Base-by-base conservation (phyloP, 495 filamentous ascomycete species). In the Talaromyces wortmannii region DNA sequence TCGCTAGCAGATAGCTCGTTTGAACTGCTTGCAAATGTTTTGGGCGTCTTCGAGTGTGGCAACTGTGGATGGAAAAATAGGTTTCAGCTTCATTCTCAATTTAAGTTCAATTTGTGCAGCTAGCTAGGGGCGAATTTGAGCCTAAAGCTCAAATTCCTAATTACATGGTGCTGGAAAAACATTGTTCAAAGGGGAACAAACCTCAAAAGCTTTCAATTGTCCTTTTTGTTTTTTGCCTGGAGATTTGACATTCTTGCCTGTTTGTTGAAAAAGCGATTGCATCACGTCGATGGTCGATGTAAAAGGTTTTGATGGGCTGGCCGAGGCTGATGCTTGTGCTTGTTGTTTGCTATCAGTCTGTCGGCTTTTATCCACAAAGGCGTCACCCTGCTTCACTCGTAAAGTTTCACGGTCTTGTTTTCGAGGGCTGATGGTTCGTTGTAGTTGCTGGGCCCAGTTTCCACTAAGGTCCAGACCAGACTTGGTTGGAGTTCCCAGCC, bases 391-490 rank as follows among this genome's bases (percentile, higher is more conserved):
- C 54, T 72, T 81, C 56, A 84, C 78, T 43, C 79, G 77, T 40
- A 88, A 63, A 12, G 78, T 81, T 52, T 80, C 77, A 59, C 91
- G 88, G 75, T 95, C 85, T 63, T 90, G 83, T 70, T 95, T 92
- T 61, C 85, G 82, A 18, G 94, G 94, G 64, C 89, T 95, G 59
- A 97, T 88, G 1, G 94, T 97, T 51, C 86, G 88, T 69, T 90
- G 89, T 56, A 98, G 75, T 65, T 95, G 91, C 61, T 92, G 85
- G 43, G 90, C 85, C 94, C 94, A 98, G 63, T 95, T 88, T 44
- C 77, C 78, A 73, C 63, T 73, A 11, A 78, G 66, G 60, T 78
- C 67, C 40, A 83, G 80, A 60, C 80, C 78, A 53, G 78, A 74
- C 63, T 83, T 86, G 23, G 75, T 65, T 12, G 86, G 85, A 3